phyloP scores from a whole-genome alignment of 352 stramenopile species.

The Phytophthora sp. region DNA sequence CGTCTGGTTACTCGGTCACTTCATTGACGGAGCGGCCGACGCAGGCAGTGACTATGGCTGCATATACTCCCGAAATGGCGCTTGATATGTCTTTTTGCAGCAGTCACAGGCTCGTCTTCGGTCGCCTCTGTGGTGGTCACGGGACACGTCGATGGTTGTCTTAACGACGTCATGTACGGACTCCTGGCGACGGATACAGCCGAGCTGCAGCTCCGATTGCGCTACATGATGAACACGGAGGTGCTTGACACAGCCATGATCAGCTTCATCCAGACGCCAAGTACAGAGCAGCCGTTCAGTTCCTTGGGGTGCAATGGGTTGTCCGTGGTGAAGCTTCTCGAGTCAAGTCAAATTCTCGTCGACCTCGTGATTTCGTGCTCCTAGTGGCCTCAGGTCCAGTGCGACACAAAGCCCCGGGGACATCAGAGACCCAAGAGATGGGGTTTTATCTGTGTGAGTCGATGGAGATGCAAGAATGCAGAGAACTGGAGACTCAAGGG shows the following conservation, averaged over 20 bases:
- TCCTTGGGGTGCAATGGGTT: conserved; percentile 42
- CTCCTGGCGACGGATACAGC: conserved; percentile 34
- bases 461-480: conserved; percentile 21
- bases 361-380: conserved; percentile 43
- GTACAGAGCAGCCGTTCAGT: conserved; percentile 33
- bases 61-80: conserved; percentile 30
- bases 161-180: conserved; percentile 49
- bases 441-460: conserved; percentile 37
- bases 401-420: conserved; percentile 10
- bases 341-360: conserved; percentile 21
- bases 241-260: conserved; percentile 38
- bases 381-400: conserved; percentile 39
- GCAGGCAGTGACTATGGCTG: conserved; percentile 37
- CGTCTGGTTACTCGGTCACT: conserved; percentile 3
- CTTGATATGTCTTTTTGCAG: conserved; percentile 5
- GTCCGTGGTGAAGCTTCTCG: conserved; percentile 29
- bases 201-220: conserved; percentile 37
- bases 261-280: conserved; percentile 28
- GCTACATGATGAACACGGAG: conserved; percentile 40
- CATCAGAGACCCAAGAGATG: conserved; percentile 17
- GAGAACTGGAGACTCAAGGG: conserved; percentile 9
- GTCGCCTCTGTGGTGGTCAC: conserved; percentile 29
- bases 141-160: conserved; percentile 34
- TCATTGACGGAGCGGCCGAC: conserved; percentile 13
- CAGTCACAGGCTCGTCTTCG: conserved; percentile 11